Evolutionary conservation across 805 yeast genomes (phyloP).

Genomic region (Monosporozyma servazzii): DNA sequence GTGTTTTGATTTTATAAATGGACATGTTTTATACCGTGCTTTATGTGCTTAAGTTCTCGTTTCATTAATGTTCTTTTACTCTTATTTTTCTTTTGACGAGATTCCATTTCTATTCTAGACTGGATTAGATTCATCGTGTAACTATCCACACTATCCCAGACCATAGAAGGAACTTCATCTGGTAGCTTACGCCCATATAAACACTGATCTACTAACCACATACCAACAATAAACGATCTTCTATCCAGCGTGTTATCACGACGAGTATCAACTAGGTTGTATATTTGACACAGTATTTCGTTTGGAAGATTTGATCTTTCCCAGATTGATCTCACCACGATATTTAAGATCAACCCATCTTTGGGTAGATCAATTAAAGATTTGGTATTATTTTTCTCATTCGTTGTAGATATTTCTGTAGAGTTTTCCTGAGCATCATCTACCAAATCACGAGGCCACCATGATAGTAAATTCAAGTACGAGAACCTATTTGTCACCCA

Average conservation of each 20-base stretch:
- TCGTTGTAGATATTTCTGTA: neutral
- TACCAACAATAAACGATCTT: constrained; percentile 86
- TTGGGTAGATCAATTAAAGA: constrained; percentile 12
- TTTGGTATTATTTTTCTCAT: neutral
- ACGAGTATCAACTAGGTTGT: constrained; percentile 61
- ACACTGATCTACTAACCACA: constrained; percentile 96
- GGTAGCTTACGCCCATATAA: constrained; percentile 90
- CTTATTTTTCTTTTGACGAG: constrained; percentile 15
- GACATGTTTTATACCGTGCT: constrained; percentile 24
- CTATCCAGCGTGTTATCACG: constrained; percentile 69
- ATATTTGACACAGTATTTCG: constrained; percentile 50
- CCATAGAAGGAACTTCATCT: constrained; percentile 47
- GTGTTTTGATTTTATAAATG: constrained; percentile 6
- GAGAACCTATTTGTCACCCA: constrained; percentile 84
- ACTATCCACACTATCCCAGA: constrained; percentile 71
- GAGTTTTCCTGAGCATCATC: neutral
- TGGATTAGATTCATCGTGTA: constrained; percentile 13
- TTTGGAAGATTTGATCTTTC: constrained; percentile 60
- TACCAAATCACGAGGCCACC: constrained; percentile 19
- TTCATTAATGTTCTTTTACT: constrained; percentile 14
- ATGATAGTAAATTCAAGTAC: constrained; percentile 36
- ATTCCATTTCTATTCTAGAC: constrained; percentile 7
- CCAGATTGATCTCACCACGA: constrained; percentile 75
- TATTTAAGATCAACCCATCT: constrained; percentile 30
- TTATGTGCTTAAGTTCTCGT: constrained; percentile 21